These are phyloP conservation scores for Eucalyptus victrix DNA, from an alignment of 345 rosid genomes.

Conservation along the genomic window DNA sequence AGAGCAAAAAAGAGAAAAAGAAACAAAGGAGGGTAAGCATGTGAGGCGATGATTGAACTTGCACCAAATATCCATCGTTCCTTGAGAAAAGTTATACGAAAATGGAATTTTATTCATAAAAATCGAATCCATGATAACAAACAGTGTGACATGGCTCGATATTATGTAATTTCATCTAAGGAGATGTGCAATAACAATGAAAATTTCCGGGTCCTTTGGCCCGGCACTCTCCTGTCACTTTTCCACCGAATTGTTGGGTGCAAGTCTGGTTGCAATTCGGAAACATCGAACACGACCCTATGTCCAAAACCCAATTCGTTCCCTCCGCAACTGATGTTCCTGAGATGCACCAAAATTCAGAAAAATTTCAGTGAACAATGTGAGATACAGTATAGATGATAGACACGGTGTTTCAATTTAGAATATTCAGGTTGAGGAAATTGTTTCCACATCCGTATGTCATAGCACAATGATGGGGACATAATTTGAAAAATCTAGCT, in stretches of 20 bases:
- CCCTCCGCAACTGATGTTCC: neutral
- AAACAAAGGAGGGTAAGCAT: neutral
- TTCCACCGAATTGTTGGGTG: neutral
- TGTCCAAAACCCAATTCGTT: neutral
- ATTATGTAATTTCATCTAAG: neutral
- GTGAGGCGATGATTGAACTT: neutral
- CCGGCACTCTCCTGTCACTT: neutral
- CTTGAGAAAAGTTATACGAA: neutral
- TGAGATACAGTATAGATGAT: neutral
- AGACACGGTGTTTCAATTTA: too few species aligned
- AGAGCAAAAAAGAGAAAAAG: neutral
- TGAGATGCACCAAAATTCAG: neutral
- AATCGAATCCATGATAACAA: neutral
- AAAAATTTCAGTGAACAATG: neutral
- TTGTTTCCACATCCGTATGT: too few species aligned
- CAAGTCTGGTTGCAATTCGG: neutral
- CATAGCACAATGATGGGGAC: too few species aligned
- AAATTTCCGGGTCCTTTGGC: neutral
- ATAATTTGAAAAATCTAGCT: too few species aligned
- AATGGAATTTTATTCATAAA: neutral
- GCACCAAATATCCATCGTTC: neutral
- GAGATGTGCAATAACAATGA: neutral
- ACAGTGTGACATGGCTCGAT: neutral
- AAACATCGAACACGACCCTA: neutral
- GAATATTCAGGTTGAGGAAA: too few species aligned